Evolutionary conservation across 441 rosid species (phyloP), one percentile per base, ranked within the genome.

Genomic region (Mallotus japonicus): DNA sequence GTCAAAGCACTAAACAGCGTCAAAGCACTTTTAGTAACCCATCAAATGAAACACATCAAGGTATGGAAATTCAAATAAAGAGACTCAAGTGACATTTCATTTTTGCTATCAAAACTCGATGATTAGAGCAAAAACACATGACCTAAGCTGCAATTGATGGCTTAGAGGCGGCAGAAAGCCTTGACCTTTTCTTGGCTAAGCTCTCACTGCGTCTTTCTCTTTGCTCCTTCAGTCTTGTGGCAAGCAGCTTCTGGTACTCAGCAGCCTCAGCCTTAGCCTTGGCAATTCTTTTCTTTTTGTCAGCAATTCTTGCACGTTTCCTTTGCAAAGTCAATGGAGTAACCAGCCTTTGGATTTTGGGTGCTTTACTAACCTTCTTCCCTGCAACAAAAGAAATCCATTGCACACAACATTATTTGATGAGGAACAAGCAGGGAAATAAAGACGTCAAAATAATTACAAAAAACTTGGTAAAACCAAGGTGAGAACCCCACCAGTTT

Each of bases 251-350:
- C 82, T 83, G 87, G 77, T 85, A 81, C 69, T 85, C 88, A 0
- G 83, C 88, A 34, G 85, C 86, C 67, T 83, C 88, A 22, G 85
- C 75, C 78, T 83, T 83, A 17, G 88, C 85, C 88, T 85, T 85
- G 17, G 79, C 80, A 19, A 80, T 75, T 77, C 84, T 83, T 79
- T 80, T 85, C 82, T 82, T 85, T 70, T 85, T 82, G 19, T 83
- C 87, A 5, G 85, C 75, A 67, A 83, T 82, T 60, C 85, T 83
- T 28, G 83, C 84, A 55, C 87, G 44, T 78, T 85, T 85, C 80
- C 87, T 82, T 72, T 82, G 89, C 82, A 85, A 70, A 28, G 85
- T 85, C 75, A 82, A 67, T 13, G 89, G 89, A 47, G 87, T 83
- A 19, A 85, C 87, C 82, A 85, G 51, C 73, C 85, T 78, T 80